Evolutionary conservation across 176 grass and related monocot species (phyloP).

Genomic region (Carex pumila): DNA sequence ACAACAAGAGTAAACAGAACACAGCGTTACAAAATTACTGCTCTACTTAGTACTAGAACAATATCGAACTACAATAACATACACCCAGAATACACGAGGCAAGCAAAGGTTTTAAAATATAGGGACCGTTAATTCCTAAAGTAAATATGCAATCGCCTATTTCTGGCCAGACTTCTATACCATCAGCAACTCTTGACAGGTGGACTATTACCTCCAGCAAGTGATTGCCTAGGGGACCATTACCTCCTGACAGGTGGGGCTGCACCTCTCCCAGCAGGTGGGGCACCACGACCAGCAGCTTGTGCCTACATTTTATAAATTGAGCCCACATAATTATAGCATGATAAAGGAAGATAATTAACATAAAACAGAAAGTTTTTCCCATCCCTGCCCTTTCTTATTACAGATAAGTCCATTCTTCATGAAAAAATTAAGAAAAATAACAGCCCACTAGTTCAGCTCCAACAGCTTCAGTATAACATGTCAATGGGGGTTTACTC

Average conservation of each 20-base stretch:
- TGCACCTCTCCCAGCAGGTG: constrained; percentile 16
- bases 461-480: neutral
- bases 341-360: neutral
- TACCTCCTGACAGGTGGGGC: constrained; percentile 38
- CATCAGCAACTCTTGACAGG: neutral
- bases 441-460: too few species aligned
- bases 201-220: neutral
- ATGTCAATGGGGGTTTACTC: neutral
- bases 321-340: neutral
- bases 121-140: neutral
- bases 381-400: neutral
- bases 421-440: neutral
- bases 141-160: neutral
- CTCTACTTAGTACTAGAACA: neutral
- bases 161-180: neutral
- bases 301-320: constrained; percentile 21
- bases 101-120: neutral
- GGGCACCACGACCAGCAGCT: constrained; percentile 29
- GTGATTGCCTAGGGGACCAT: neutral
- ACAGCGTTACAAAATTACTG: neutral
- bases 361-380: neutral
- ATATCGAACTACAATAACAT: neutral
- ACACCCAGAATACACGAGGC: constrained; percentile 8
- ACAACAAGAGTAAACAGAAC: neutral
- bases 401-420: neutral